Conservation (phyloP, 768 basidiomycete genomes). For the Udeniomyces megalosporus region DNA sequence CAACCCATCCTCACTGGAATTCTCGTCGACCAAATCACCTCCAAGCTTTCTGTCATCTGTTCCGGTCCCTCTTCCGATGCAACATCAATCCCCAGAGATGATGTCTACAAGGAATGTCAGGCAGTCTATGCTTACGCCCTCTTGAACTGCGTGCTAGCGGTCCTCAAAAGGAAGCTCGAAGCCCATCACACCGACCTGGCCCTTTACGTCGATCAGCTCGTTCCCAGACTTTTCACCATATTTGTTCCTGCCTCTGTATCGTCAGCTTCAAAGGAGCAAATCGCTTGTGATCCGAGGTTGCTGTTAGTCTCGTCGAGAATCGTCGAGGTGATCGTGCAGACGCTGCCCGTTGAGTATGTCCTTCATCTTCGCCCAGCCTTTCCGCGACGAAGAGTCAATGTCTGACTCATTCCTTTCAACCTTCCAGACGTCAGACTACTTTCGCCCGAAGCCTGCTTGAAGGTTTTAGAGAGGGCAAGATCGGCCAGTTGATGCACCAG, state of each 20-base stretch:
- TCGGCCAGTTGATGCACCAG: constrained; percentile 41
- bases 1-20: constrained; percentile 67
- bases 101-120: constrained; percentile 34
- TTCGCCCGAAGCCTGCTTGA: constrained; percentile 41
- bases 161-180: constrained; percentile 41
- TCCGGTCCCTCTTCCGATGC: constrained; percentile 19
- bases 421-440: constrained; percentile 45
- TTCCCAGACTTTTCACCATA: constrained; percentile 55
- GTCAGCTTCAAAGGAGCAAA: constrained; percentile 10
- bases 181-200: constrained; percentile 49
- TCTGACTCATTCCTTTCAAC: not conserved
- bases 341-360: constrained; percentile 49
- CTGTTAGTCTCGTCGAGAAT: constrained; percentile 49
- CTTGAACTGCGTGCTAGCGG: constrained; percentile 49
- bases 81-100: constrained; percentile 22
- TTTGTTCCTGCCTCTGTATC: constrained; percentile 34
- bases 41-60: constrained; percentile 46
- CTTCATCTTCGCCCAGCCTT: constrained; percentile 10
- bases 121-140: constrained; percentile 77
- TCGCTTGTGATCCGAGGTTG: constrained; percentile 39
- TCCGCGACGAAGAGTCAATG: not conserved
- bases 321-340: constrained; percentile 49
- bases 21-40: constrained; percentile 56
- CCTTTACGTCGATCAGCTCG: constrained; percentile 61
- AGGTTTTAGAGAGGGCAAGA: constrained; percentile 42